Evolutionary conservation across 495 filamentous ascomycete genomes (phyloP).

Genomic region (Daldinia loculata): DNA sequence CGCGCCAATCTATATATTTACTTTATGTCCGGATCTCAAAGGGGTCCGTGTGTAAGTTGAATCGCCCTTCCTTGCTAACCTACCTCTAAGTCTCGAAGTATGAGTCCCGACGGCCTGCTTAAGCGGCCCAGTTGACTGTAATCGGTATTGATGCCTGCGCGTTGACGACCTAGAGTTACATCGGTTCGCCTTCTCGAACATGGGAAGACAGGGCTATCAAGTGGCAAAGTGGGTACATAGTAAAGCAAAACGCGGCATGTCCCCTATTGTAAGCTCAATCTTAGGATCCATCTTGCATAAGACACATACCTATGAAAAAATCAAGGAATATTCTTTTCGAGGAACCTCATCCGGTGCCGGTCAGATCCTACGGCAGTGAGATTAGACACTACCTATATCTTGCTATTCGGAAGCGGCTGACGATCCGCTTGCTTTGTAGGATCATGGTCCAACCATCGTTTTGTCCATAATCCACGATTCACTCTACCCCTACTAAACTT

Average conservation of each 20-base stretch:
- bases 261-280: not conserved
- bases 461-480: too few relatives aligned
- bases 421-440: too few relatives aligned
- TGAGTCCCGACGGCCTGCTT: constrained; percentile 18
- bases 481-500: too few relatives aligned
- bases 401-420: too few relatives aligned
- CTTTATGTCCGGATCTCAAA: too few relatives aligned
- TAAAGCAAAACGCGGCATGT: constrained; percentile 14
- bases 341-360: not conserved
- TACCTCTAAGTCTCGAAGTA: too few relatives aligned
- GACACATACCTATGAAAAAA: not conserved
- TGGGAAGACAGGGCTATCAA: not conserved
- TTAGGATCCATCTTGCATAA: not conserved
- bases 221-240: not conserved
- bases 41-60: not conserved
- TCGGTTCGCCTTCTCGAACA: constrained; percentile 27
- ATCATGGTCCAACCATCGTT: too few relatives aligned
- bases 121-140: constrained; percentile 13
- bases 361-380: not conserved
- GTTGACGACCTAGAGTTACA: constrained; percentile 27
- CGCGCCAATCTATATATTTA: too few relatives aligned
- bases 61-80: too few relatives aligned
- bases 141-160: constrained; percentile 12
- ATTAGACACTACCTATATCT: too few relatives aligned
- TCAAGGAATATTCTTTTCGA: too few relatives aligned